Conservation (phyloP, 1,139 yeast genomes). For the Kazachstania sp. region DNA sequence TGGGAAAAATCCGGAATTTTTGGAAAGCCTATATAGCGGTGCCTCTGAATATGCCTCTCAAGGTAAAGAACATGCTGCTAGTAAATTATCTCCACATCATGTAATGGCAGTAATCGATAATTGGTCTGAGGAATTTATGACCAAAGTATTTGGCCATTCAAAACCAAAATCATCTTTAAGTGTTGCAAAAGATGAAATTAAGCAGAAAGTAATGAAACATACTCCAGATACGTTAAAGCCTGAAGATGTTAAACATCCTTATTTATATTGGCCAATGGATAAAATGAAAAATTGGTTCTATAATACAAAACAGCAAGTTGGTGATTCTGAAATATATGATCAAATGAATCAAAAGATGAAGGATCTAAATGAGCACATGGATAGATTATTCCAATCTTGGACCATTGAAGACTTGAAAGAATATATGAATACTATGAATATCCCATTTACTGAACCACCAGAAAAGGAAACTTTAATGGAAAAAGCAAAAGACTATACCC, state of each 20-base stretch:
- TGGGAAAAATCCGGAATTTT: conserved; percentile 27
- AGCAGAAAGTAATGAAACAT: conserved; percentile 3
- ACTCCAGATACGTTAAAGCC: neutral
- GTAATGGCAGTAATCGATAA: conserved; percentile 39
- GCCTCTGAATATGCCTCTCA: neutral
- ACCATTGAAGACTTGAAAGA: conserved; percentile 45
- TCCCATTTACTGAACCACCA: conserved; percentile 32
- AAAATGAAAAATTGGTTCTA: conserved; percentile 8
- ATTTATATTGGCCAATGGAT: neutral
- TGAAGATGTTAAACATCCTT: neutral
- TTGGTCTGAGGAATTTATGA: conserved; percentile 44
- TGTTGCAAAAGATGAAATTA: conserved; percentile 27
- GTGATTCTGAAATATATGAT: conserved; percentile 8
- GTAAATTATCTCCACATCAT: conserved; percentile 22
- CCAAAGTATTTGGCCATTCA: conserved; percentile 40
- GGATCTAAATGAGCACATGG: conserved; percentile 21
- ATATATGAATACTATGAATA: conserved; percentile 47
- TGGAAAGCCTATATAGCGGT: conserved; percentile 4
- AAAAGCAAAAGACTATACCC: conserved; percentile 41
- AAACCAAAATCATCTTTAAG: conserved; percentile 23
- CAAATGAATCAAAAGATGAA: conserved; percentile 23
- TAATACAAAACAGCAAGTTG: neutral
- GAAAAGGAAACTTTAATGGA: conserved; percentile 38
- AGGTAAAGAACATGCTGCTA: neutral
- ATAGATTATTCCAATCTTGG: conserved; percentile 43